Base-by-base conservation (phyloP, 2,329 filamentous ascomycete species). In the Epichloe hybrida region DNA sequence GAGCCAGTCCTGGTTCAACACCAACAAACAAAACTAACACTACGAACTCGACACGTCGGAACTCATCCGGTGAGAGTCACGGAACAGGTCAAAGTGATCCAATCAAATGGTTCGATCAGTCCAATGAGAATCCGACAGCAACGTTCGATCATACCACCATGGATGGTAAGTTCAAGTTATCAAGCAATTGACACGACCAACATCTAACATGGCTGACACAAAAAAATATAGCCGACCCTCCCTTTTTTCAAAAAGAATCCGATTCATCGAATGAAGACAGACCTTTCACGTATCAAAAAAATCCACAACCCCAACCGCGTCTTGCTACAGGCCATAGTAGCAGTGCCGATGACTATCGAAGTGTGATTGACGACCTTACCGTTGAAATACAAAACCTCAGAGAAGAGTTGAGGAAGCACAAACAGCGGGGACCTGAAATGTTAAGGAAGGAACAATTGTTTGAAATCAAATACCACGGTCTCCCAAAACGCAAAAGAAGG, bases 331-430 rank as follows among this genome's bases (percentile, higher is more conserved):
- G 68, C 3, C 77, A 66, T 20, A 78, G 68, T 60, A 86, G 79
- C 61, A 83, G 81, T 48, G 80, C 78, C 31, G 86, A 86, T 51
- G 87, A 90, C 51, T 90, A 81, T 53, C 76, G 88, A 45, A 84
- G 84, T 56, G 86, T 95, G 15, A 94, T 95, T 46, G 88, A 95
- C 59, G 88, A 95, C 62, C 66, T 95, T 52, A 95, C 88, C 0
- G 72, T 95, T 27, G 84, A 89, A 61, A 94, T 93, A 62, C 86
- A 88, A 63, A 83, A 80, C 48, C 65, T 94, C 54, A 89, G 83
- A 67, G 81, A 84, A 57, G 80, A 82, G 59, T 60, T 94, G 50
- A 84, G 79, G 59, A 82, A 79, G 49, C 86, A 86, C 54, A 84
- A 86, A 63, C 81, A 80, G 55, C 68, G 78, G 27, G 80, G 83